Conservation (phyloP, 441 rosid genomes). For the Adansonia grandidieri region DNA sequence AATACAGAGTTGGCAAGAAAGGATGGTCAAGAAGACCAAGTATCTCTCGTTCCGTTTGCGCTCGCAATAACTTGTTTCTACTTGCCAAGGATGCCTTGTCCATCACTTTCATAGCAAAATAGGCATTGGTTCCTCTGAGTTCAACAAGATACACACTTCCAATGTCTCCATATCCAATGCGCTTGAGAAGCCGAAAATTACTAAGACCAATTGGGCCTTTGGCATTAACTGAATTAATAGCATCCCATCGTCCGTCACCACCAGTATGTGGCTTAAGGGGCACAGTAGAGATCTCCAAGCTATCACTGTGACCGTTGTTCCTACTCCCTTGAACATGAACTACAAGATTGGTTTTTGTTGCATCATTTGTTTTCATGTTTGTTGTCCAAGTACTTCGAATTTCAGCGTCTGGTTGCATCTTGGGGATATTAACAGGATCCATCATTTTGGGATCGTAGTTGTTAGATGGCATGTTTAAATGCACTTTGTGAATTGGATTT, state of each 20-base stretch:
- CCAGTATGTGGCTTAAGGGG: constrained; percentile 81
- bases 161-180: constrained; percentile 86
- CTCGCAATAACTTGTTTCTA: constrained; percentile 78
- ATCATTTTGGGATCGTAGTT: constrained; percentile 44
- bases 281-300: constrained; percentile 61
- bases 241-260: constrained; percentile 82
- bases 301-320: constrained; percentile 49
- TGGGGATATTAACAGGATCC: constrained; percentile 43
- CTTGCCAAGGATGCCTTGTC: constrained; percentile 86
- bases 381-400: constrained; percentile 29
- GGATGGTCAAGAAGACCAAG: constrained; percentile 91
- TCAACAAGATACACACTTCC: constrained; percentile 83
- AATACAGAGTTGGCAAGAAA: constrained; percentile 77
- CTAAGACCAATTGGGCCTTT: constrained; percentile 65
- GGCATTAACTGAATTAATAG: constrained; percentile 50
- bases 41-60: constrained; percentile 89
- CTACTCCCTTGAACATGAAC: constrained; percentile 19
- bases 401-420: constrained; percentile 30
- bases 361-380: constrained; percentile 26
- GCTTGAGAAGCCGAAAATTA: constrained; percentile 74
- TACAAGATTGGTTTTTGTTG: constrained; percentile 23
- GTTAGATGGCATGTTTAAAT: constrained; percentile 30
- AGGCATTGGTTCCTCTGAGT: constrained; percentile 61
- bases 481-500: constrained; percentile 28
- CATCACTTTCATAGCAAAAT: constrained; percentile 90